Conservation (phyloP, 768 basidiomycete species). For the Suillus plorans region DNA sequence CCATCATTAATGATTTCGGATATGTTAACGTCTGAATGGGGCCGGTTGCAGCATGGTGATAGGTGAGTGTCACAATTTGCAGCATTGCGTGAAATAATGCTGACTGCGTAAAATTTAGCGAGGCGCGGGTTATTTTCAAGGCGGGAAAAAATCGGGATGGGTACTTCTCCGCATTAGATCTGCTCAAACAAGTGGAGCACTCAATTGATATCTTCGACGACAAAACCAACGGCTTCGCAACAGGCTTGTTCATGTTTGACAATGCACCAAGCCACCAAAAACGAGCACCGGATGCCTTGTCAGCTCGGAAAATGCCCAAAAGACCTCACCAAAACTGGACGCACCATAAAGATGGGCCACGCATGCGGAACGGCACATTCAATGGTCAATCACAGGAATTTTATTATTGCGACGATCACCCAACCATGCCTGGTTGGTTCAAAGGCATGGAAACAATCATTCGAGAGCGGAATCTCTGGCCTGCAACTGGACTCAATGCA, state of each 20-base stretch:
- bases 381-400: not conserved
- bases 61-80: not conserved
- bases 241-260: slow-evolving; percentile 25
- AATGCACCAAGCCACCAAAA: slow-evolving; percentile 29
- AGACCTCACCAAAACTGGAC: not conserved
- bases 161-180: slow-evolving; percentile 23
- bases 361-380: not conserved
- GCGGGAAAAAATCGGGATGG: slow-evolving; percentile 25
- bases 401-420: not conserved
- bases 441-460: not conserved
- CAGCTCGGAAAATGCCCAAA: slow-evolving; percentile 19
- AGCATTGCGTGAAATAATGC: not conserved
- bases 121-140: slow-evolving; percentile 15
- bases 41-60: not conserved
- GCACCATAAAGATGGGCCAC: not conserved
- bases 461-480: not conserved
- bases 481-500: not conserved
- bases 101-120: not conserved
- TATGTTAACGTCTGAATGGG: not conserved
- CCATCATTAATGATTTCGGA: not conserved
- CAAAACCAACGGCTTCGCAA: slow-evolving; percentile 13
- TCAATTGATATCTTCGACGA: slow-evolving; percentile 23
- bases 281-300: slow-evolving; percentile 21
- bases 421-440: not conserved
- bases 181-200: slow-evolving; percentile 17